phyloP scores from a whole-genome alignment of 306 rosid species.

The Gynostemma pentaphyllum region DNA sequence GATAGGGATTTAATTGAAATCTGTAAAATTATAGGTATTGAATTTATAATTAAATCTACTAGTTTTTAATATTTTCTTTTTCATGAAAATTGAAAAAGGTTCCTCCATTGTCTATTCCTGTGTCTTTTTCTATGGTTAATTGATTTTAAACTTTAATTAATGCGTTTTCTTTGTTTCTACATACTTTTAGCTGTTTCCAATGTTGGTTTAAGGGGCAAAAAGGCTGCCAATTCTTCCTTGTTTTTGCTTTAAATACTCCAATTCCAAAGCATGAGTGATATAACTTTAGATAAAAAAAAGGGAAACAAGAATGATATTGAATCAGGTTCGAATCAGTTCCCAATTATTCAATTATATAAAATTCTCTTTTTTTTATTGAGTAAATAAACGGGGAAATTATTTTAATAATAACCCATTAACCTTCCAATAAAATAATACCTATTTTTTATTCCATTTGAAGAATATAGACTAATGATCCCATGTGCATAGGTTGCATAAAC shows the following conservation, averaged over 20 bases:
- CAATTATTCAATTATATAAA: background rate
- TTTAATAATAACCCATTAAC: background rate
- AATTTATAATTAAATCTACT: no score
- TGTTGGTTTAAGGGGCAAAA: background rate
- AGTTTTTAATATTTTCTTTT: background rate
- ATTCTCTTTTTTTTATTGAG: background rate
- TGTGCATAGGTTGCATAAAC: constrained; percentile 24
- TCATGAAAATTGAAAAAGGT: background rate
- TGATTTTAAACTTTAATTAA: background rate
- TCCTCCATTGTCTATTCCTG: background rate
- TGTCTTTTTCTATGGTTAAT: background rate
- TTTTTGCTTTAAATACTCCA: background rate
- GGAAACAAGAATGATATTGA: background rate
- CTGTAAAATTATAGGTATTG: no score
- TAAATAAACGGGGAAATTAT: background rate
- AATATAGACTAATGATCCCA: constrained; percentile 11
- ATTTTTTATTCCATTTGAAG: background rate
- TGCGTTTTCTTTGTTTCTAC: background rate
- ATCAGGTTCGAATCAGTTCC: background rate
- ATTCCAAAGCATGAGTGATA: constrained; percentile 2
- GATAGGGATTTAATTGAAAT: no score
- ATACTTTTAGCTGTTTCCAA: background rate
- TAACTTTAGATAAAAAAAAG: background rate
- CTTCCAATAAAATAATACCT: background rate
- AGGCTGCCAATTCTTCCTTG: constrained; percentile 10